Evolutionary conservation across 179 eudicot species (phyloP).

Genomic region (Nepenthes alata): DNA sequence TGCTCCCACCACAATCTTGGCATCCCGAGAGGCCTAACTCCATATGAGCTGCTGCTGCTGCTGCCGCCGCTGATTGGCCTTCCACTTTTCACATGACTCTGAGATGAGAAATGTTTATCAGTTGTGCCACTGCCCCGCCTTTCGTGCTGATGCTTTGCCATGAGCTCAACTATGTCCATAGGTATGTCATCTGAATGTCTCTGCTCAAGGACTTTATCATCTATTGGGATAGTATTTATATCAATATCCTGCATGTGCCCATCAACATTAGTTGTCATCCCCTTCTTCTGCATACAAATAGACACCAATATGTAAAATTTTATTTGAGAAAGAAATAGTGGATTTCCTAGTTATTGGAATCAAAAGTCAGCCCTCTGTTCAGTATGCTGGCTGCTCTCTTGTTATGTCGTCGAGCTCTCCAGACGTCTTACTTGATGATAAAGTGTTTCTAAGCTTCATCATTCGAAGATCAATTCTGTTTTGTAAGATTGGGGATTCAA

Average conservation of each 20-base stretch:
- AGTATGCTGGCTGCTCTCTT: no score
- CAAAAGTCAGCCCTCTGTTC: no score
- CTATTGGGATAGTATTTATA: constrained; percentile 6
- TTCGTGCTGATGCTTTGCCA: constrained; percentile 13
- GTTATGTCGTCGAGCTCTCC: no score
- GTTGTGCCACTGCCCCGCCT: not conserved
- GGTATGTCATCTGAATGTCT: constrained; percentile 11
- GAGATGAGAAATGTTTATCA: constrained; percentile 1
- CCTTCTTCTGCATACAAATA: not conserved
- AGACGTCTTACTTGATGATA: no score
- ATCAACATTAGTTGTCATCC: not conserved
- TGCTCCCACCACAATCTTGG: not conserved
- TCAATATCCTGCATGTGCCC: constrained; percentile 9
- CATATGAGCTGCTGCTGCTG: not conserved
- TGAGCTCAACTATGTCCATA: constrained; percentile 12
- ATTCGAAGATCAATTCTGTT: no score
- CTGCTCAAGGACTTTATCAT: constrained; percentile 8
- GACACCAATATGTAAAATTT: no score
- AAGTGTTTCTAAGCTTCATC: no score
- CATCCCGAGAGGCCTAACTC: not conserved
- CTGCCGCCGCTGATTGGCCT: not conserved
- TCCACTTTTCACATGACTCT: not conserved
- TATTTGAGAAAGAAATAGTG: no score
- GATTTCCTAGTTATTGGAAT: no score
- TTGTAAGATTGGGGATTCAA: no score